These are phyloP conservation scores for Emergomyces orientalis DNA, from an alignment of 2,329 filamentous ascomycete species.

Conservation along the genomic window DNA sequence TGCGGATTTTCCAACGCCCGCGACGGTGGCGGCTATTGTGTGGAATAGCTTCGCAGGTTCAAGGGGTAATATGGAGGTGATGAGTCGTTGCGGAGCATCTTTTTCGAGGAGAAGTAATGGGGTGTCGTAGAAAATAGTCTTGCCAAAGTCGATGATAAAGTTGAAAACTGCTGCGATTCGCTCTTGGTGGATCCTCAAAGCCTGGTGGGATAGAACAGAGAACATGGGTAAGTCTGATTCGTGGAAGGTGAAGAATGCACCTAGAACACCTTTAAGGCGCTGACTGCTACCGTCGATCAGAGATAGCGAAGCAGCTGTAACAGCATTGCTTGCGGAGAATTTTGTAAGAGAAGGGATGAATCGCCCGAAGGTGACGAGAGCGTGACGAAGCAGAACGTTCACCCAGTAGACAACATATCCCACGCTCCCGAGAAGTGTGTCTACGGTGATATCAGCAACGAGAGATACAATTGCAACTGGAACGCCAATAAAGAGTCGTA, in stretches of 20 bases:
- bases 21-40: conserved; percentile 8
- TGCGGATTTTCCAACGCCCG: conserved; percentile 17
- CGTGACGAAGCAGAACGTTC: conserved; percentile 26
- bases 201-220: conserved; percentile 64
- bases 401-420: conserved; percentile 43
- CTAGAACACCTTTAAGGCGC: conserved; percentile 31
- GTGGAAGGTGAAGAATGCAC: conserved; percentile 34
- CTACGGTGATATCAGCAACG: conserved; percentile 69
- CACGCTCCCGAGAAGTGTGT: conserved; percentile 57
- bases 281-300: conserved; percentile 35
- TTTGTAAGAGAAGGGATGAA: conserved; percentile 29
- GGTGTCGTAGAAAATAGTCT: conserved; percentile 36
- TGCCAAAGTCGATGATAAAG: conserved; percentile 31
- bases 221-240: conserved; percentile 63
- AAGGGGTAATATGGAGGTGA: not conserved
- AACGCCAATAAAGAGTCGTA: conserved; percentile 55
- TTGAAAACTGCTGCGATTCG: conserved; percentile 39
- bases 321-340: conserved; percentile 28
- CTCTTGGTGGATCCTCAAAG: conserved; percentile 52
- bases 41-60: conserved; percentile 4
- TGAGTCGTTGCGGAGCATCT: conserved; percentile 6
- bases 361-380: conserved; percentile 28
- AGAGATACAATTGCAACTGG: conserved; percentile 64
- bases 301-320: conserved; percentile 34
- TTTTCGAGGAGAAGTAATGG: conserved; percentile 21